Percentiles rank a stretch among this genome's conserved stretches.
Evolutionary conservation across 352 stramenopile genomes (phyloP).

Genomic region (Globisporangium takayamanum): DNA sequence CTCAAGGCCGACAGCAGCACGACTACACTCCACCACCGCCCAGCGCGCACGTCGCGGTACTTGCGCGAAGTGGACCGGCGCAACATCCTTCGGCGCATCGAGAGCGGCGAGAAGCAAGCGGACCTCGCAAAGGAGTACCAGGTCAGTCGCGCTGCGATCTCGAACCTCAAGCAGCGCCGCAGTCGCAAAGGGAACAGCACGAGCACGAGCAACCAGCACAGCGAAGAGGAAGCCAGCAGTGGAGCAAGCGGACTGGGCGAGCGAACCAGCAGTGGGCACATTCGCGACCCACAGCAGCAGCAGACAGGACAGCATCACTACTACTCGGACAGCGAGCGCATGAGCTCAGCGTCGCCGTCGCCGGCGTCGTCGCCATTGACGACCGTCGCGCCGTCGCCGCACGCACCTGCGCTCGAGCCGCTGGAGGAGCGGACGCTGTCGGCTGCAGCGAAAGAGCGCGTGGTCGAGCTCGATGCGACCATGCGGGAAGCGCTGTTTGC

Average conservation of each 20-base stretch:
- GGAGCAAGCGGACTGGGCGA: neutral
- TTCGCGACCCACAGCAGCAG: neutral
- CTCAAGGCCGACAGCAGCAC: neutral
- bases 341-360: neutral
- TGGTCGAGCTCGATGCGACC: conserved; percentile 32
- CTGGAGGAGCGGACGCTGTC: neutral
- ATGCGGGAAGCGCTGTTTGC: conserved; percentile 33
- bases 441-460: conserved; percentile 1
- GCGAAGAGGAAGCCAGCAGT: neutral
- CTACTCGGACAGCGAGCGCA: neutral
- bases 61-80: conserved; percentile 17
- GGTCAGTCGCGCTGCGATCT: conserved; percentile 58
- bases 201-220: neutral
- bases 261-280: neutral
- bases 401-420: neutral
- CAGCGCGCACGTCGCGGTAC: conserved; percentile 9
- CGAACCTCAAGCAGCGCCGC: conserved; percentile 56
- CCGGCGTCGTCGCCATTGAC: neutral
- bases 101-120: conserved; percentile 53
- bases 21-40: neutral
- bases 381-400: neutral
- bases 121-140: conserved; percentile 61
- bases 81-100: conserved; percentile 46
- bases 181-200: conserved; percentile 15
- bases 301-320: neutral